Evolutionary conservation across 2,329 filamentous ascomycete genomes (phyloP), one percentile per base, ranked within the genome.

Genomic region (Paramyrothecium sp.): DNA sequence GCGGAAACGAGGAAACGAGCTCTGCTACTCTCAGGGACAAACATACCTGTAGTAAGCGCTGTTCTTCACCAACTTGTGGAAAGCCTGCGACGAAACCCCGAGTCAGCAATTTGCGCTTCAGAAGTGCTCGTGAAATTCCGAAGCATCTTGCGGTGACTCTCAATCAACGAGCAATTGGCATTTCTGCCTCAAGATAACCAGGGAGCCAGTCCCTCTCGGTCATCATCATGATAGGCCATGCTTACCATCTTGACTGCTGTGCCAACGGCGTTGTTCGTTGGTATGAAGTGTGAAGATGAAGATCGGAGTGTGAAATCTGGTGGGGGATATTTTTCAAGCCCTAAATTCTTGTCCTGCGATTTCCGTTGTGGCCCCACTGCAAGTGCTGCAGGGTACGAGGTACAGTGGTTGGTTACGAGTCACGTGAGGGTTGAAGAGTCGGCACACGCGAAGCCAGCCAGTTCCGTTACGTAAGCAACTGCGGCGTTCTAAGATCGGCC

Each of bases 31-130:
- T 30, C 26, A 10, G 10, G 26, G 26, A 30, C 26, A 30, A 59
- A 81, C 89, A 89, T 74, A 96, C 92, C 92, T 97, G 88, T 91
- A 97, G 92, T 98, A 99, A 78, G 95, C 90, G 81, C 89, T 92
- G 87, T 89, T 97, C 90, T 98, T 98, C 78, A 95, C 86, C 78
- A 89, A 81, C 88, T 98, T 98, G 86, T 91, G 87, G 89, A 92
- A 94, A 81, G 86, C 76, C 92, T 97, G 76, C 69, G 67, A 75
- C 61, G 73, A 77, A 79, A 79, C 82, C 84, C 79, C 88, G 91
- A 97, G 92, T 97, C 93, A 97, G 94, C 94, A 97, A 97, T 97
- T 97, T 88, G 87, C 93, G 92, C 93, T 97, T 97, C 93, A 97
- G 93, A 86, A 72, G 68, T 74, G 71, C 73, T 76, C 73, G 64